Evolutionary conservation across 1,284 basidiomycete species (phyloP), one percentile per base, ranked within the genome.

Genomic region (Moniliophthora roreri): DNA sequence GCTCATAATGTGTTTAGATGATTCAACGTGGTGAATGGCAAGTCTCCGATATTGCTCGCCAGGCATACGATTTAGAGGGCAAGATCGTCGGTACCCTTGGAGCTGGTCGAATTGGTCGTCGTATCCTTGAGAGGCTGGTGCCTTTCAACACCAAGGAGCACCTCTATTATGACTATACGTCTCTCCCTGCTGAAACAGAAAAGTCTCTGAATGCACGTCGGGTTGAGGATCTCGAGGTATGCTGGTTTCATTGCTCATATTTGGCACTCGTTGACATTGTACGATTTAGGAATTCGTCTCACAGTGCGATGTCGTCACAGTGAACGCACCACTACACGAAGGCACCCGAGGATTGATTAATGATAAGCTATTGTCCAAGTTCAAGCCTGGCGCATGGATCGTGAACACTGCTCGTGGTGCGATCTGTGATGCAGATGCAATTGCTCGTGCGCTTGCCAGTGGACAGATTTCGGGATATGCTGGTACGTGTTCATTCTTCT

Each of bases 381-480:
- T 32, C 28, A 32, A 32, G 28, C 28, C 28, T 81, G 85, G 85
- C 47, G 80, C 89, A n/a, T 94, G 89, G 89, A 80, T 95, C 62
- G 85, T 95, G 67, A 95, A 95, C 81, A 95, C 93, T 26, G 94
- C 93, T 38, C 91, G 93, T 62, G 95, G 94, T 46, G 95, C 95
- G 50, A 94, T 98, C 66, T 91, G 87, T 68, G 87, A 93, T 72
- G 84, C 85, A 58, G 79, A 91, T 58, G 92, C 85, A 44, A 84
- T 97, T 55, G 84, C 85, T 10, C 84, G 72, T 1, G 93, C 94
- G 6, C 70, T 98, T 58, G 79, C 82, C 71, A 84, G 79, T 51
- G 95, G 95, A 11, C 89, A 91, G 46, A 68, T 95, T 54, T 69
- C 72, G 54, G 91, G 77, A 52, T 80, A 75, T 59, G 64, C 75